A percentile compares a stretch with the other conserved stretches of the same genome.
Conservation (phyloP, 148 eudicot species). For the Amaranthus cruentus region DNA sequence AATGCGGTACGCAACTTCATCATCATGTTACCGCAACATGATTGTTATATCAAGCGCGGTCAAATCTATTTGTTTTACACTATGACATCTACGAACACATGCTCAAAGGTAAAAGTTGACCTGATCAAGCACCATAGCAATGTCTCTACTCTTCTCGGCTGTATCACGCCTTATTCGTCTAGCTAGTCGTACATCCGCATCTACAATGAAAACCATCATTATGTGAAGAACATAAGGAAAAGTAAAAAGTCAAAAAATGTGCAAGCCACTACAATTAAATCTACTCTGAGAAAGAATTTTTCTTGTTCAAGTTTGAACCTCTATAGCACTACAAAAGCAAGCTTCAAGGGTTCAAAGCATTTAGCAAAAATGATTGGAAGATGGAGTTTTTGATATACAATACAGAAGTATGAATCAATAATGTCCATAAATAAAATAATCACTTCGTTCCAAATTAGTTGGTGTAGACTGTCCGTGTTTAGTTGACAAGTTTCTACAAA, state of each 20-base stretch:
- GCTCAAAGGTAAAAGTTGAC: slow-evolving; percentile 31
- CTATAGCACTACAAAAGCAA: background rate
- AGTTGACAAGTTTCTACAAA: too few relatives aligned
- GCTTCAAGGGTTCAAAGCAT: background rate
- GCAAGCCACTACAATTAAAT: background rate
- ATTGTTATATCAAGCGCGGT: background rate
- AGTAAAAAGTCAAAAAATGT: slow-evolving; percentile 3
- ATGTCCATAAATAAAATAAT: too few relatives aligned
- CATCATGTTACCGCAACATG: too few relatives aligned
- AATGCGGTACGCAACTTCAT: too few relatives aligned
- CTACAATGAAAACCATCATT: slow-evolving; percentile 52
- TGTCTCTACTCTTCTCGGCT: slow-evolving; percentile 75
- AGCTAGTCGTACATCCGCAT: slow-evolving; percentile 93
- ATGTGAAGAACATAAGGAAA: slow-evolving; percentile 34
- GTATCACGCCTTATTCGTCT: slow-evolving; percentile 94
- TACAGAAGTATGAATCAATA: too few relatives aligned
- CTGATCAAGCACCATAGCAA: slow-evolving; percentile 77
- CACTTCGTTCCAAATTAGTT: too few relatives aligned
- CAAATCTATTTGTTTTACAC: background rate
- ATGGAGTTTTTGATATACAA: too few relatives aligned
- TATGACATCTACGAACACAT: background rate
- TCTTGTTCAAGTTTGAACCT: background rate
- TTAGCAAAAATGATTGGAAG: background rate
- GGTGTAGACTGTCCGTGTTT: too few relatives aligned
- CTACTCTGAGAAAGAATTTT: background rate